Base-by-base conservation (phyloP, 2,329 filamentous ascomycete species). In the Hypocreales sp. region DNA sequence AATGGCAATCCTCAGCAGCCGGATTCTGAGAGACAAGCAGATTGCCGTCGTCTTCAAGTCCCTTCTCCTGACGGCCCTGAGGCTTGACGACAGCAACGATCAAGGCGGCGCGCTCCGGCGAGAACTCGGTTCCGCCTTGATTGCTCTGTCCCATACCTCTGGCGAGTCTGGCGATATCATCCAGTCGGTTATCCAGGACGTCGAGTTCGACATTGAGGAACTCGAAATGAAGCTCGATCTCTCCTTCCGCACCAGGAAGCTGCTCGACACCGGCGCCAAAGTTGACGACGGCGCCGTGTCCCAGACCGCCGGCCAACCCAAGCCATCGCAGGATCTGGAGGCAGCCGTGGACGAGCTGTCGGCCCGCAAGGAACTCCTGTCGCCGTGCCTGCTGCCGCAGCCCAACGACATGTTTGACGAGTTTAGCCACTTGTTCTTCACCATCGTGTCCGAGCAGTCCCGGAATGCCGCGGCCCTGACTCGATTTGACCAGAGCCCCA, bases 151-250 rank as follows among this genome's bases (percentile, higher is more conserved):
- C 5, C 72, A 75, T 34, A 56, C 61, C 21, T 60, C 64, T 7
- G 67, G 65, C 17, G 60, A 62, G 21, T 56, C 70, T 14, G 73
- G 72, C 9, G 60, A 67, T 15, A 58, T 75, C n/a, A 69, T 90
- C 31, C 64, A 72, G 34, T 61, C 61, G n/a, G 67, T 75, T 4
- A 65, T 87, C 20, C 60, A 71, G 20, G 68, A 77, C 22, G 66
- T 72, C 7, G 67, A 75, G 9, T 64, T 83, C 33, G 77, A 90
- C 41, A 67, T 90, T 24, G 71, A 82, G 33, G 67, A 73, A 25
- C 55, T 90, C 12, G 80, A 90, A 51, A 65, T 81, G 53, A 77
- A 72, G 38, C 60, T 92, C 13, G 75, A 81, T 30, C 69, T 76
- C 7, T 68, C 73, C 8, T 69, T 86, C 34, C 67, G 76, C 22